phyloP scores from a whole-genome alignment of 208 protist genomes.

The Porcisia deanei region DNA sequence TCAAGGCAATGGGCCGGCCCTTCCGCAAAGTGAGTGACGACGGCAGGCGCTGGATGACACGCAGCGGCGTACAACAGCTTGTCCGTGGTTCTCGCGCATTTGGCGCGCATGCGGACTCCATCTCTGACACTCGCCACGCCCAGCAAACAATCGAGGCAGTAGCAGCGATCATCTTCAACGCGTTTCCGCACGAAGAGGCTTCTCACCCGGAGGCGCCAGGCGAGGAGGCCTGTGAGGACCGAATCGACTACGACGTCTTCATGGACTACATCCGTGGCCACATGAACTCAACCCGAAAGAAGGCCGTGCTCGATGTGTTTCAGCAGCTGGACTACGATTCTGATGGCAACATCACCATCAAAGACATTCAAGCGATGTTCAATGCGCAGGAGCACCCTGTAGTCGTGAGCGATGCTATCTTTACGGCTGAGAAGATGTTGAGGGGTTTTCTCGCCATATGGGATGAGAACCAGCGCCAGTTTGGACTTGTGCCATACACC shows the following conservation, averaged over 20 bases:
- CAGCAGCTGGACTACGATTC: slow-evolving; percentile 80
- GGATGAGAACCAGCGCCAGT: slow-evolving; percentile 81
- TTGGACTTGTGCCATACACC: slow-evolving; percentile 76
- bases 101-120: slow-evolving; percentile 24
- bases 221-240: slow-evolving; percentile 17
- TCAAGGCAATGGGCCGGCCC: slow-evolving; percentile 90
- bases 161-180: slow-evolving; percentile 50
- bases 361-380: slow-evolving; percentile 80
- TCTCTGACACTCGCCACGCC: slow-evolving; percentile 47
- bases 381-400: slow-evolving; percentile 85
- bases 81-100: slow-evolving; percentile 75
- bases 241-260: slow-evolving; percentile 86
- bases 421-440: slow-evolving; percentile 76
- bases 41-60: slow-evolving; percentile 85
- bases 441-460: slow-evolving; percentile 85
- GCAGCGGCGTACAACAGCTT: slow-evolving; percentile 61
- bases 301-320: slow-evolving; percentile 77
- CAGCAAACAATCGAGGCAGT: slow-evolving; percentile 38
- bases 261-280: slow-evolving; percentile 84
- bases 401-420: slow-evolving; percentile 71
- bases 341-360: slow-evolving; percentile 75
- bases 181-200: slow-evolving; percentile 73
- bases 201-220: slow-evolving; percentile 7
- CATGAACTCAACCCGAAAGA: slow-evolving; percentile 85
- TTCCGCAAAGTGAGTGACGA: slow-evolving; percentile 71